Conservation (phyloP, 495 filamentous ascomycete genomes). For the Aspergillus incahuasiensis region DNA sequence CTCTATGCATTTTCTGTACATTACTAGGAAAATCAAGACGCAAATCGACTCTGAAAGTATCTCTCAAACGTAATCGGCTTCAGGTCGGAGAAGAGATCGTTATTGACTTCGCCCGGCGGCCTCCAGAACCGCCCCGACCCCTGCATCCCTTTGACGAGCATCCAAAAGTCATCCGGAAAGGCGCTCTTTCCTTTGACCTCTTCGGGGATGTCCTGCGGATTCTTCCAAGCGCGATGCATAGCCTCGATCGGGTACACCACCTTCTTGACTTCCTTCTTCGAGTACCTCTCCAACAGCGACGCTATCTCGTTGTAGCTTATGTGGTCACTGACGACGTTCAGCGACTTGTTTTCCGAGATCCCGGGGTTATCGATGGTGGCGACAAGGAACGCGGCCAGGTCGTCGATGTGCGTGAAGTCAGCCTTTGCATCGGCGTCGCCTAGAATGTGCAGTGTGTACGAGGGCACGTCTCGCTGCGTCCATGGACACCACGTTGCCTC, state of each 20-base stretch:
- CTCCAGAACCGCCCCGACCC: conserved; percentile 12
- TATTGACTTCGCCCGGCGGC: conserved; percentile 13
- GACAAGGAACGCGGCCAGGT: conserved; percentile 10
- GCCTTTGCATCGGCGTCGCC: conserved; percentile 3
- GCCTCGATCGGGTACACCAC: neutral
- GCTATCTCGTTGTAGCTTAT: conserved; percentile 15
- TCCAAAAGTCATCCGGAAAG: conserved; percentile 18
- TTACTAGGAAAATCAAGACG: neutral
- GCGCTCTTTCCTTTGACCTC: conserved; percentile 3
- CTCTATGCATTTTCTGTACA: neutral
- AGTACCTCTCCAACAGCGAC: conserved; percentile 10
- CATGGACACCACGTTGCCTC: conserved; percentile 13
- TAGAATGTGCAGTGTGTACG: conserved; percentile 11
- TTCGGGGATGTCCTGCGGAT: conserved; percentile 1
- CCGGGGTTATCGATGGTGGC: conserved; percentile 2
- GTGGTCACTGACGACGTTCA: conserved; percentile 16
- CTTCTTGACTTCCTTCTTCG: neutral
- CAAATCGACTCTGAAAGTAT: conserved; percentile 3
- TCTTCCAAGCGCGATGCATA: conserved; percentile 6
- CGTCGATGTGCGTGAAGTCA: conserved; percentile 12
- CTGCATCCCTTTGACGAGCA: conserved; percentile 15
- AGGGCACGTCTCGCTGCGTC: neutral
- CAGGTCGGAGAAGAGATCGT: conserved; percentile 11
- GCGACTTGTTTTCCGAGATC: conserved; percentile 6
- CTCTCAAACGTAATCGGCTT: conserved; percentile 10